Evolutionary conservation across 768 basidiomycete species (phyloP).

Genomic region (Rhodotorula paludigena): DNA sequence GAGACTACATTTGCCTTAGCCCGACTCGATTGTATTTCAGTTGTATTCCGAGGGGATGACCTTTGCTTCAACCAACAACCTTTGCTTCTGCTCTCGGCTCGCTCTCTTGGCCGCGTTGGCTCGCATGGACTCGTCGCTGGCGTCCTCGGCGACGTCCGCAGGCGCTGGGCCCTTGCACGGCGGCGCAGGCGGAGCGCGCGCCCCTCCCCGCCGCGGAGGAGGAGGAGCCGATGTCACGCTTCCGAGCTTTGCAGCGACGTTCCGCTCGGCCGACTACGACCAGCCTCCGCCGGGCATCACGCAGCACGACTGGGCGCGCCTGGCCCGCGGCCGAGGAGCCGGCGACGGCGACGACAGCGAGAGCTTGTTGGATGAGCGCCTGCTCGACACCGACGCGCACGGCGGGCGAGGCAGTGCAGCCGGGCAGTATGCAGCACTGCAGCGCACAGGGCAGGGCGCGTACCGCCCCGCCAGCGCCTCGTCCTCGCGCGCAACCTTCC

Average conservation of each 20-base stretch:
- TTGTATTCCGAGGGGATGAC: no score
- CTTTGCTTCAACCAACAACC: no score
- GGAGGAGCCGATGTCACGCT: background rate
- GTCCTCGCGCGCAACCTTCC: background rate
- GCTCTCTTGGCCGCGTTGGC: no score
- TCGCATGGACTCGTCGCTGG: background rate
- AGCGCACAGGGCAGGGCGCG: background rate
- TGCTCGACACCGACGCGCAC: no score
- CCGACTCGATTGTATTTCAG: no score
- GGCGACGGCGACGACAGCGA: background rate
- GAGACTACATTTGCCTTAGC: no score
- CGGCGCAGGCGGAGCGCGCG: no score
- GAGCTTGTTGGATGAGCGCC: slow-evolving; percentile 6
- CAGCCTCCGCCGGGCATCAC: slow-evolving; percentile 17
- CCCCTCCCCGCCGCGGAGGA: background rate
- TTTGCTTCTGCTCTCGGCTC: no score
- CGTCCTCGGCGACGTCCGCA: background rate
- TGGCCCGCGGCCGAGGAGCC: background rate
- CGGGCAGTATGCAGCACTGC: background rate
- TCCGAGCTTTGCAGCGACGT: slow-evolving; percentile 14
- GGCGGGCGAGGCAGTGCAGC: background rate
- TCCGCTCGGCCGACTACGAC: slow-evolving; percentile 23
- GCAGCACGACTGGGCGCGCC: slow-evolving; percentile 4
- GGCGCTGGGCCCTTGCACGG: no score
- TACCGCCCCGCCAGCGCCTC: background rate